Evolutionary conservation across 805 yeast genomes (phyloP), one percentile per base, ranked within the genome.

Genomic region (Tetrapisispora pingtungensis): DNA sequence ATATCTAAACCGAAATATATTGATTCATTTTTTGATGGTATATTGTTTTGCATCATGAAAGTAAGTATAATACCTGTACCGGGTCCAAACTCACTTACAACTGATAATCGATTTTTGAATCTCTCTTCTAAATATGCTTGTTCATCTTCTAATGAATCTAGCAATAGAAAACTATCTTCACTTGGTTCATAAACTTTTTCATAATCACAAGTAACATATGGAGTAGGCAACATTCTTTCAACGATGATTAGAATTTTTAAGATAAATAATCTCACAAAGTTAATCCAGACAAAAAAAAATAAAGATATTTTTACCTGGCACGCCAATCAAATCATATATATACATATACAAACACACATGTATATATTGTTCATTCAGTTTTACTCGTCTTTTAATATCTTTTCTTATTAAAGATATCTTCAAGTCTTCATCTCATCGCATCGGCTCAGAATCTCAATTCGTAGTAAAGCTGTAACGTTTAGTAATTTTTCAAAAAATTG

Each of bases 61-160:
- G 96, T 74, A 0, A 94, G 73, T 0, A 90, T 84, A 13, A 93
- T 73, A 1, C 98, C 98, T 1, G 96, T 80, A 0, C 98, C 98
- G 2, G 89, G 75, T 0, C 98, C 98, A 6, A 93, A 72, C 56
- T 93, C 98, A 8, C 81, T 71, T 1, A 85, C 81, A 0, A 85
- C 35, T 0, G 93, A 84, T 1, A 59, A 34, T 17, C 47, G 46
- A 19, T 53, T 42, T 1, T 49, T 32, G 45, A 65, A 71, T n/a
- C 51, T 53, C 10, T 47, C 36, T 10, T 49, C 37, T 19, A 80
- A 56, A 32, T 52, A 69, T 1, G 49, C 53, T 38, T 58, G 61
- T 42, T 84, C 82, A 34, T 68, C 60, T 55, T 93, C 97, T 39
- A 93, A 69, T 14, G 82, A 71, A 59, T 93, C 98, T 36, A 93